Conservation (phyloP, 305 asterid species). For the Fraxinus sp. region DNA sequence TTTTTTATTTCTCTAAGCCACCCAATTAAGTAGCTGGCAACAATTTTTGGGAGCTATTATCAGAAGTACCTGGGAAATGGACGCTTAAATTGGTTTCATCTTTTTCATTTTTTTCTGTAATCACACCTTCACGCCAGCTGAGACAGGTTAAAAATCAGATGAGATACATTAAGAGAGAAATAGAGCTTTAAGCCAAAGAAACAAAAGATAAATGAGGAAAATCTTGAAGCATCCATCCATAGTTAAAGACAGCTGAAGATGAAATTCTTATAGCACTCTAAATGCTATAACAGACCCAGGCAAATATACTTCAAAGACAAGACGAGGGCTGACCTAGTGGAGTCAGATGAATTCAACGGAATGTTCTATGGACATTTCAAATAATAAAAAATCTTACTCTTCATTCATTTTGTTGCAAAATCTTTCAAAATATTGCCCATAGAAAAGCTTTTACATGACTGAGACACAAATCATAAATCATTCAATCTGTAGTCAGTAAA, state of each 20-base stretch:
- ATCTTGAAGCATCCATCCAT: slow-evolving; percentile 2
- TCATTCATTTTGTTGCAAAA: background rate
- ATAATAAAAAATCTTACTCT: background rate
- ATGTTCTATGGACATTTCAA: background rate
- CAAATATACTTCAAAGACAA: background rate
- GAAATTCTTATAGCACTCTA: slow-evolving; percentile 1
- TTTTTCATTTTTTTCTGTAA: slow-evolving; percentile 53
- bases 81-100: slow-evolving; percentile 53
- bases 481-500: background rate
- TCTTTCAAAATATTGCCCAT: background rate
- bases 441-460: background rate
- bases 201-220: slow-evolving; percentile 8
- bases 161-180: slow-evolving; percentile 19
- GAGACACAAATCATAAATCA: background rate
- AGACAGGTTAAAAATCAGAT: slow-evolving; percentile 19
- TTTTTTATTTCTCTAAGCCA: background rate
- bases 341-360: background rate
- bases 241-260: slow-evolving; percentile 8
- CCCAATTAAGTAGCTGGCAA: slow-evolving; percentile 1
- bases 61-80: slow-evolving; percentile 62
- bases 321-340: background rate
- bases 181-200: slow-evolving; percentile 7
- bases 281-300: background rate
- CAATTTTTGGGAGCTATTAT: slow-evolving; percentile 4
- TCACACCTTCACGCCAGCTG: slow-evolving; percentile 83